Conservation (phyloP, 192 early-diverging fungal species). For the Coemansia sp. region DNA sequence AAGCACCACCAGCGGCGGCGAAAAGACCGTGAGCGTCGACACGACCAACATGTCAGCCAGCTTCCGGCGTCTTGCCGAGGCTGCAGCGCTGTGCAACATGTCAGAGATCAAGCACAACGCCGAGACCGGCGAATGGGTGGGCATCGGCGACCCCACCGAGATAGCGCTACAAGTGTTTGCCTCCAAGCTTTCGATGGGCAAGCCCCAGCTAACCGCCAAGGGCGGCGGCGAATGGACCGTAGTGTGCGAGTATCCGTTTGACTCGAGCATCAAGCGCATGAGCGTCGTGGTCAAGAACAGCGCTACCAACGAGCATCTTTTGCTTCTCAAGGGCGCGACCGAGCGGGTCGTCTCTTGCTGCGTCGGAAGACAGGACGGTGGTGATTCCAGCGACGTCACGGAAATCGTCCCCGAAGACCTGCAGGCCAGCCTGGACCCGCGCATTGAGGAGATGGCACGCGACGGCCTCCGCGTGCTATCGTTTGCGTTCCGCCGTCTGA, state of each 20-base stretch:
- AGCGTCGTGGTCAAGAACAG: slow-evolving; percentile 65
- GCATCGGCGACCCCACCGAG: slow-evolving; percentile 90
- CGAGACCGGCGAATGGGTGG: slow-evolving; percentile 63
- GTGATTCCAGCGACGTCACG: slow-evolving; percentile 31
- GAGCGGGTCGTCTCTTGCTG: slow-evolving; percentile 83
- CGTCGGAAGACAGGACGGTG: slow-evolving; percentile 51
- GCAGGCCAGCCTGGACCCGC: slow-evolving; percentile 54
- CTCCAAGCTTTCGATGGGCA: slow-evolving; percentile 72
- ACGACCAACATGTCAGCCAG: slow-evolving; percentile 44
- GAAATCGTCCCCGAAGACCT: slow-evolving; percentile 37
- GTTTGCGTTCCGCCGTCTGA: slow-evolving; percentile 65
- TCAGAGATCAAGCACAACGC: slow-evolving; percentile 62
- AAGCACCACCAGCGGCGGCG: not conserved
- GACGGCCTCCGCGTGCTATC: slow-evolving; percentile 82
- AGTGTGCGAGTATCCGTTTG: slow-evolving; percentile 67
- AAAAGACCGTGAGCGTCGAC: slow-evolving; percentile 35
- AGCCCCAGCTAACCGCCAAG: slow-evolving; percentile 57
- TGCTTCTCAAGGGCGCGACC: slow-evolving; percentile 88
- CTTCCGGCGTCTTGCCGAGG: slow-evolving; percentile 55
- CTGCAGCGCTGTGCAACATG: slow-evolving; percentile 83
- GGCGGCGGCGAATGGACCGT: slow-evolving; percentile 42
- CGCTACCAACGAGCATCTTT: slow-evolving; percentile 42
- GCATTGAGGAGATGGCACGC: slow-evolving; percentile 70
- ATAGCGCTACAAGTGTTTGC: slow-evolving; percentile 86
- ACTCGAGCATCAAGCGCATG: slow-evolving; percentile 86